Conservation (phyloP, 2,329 filamentous ascomycete genomes). For the Trichoderma hamatum region DNA sequence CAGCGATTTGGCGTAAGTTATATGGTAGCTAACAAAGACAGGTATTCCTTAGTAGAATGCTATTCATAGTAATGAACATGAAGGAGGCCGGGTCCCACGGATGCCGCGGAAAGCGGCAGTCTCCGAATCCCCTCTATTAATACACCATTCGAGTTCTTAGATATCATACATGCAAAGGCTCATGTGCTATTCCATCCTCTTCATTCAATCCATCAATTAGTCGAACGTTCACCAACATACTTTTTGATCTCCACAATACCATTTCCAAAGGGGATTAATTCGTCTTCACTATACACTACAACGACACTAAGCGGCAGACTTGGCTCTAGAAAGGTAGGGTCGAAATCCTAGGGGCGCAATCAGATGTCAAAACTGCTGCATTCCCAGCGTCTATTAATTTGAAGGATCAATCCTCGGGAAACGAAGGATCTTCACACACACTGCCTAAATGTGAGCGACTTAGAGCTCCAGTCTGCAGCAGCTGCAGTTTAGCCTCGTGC, state of each 20-base stretch:
- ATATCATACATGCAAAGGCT: neutral
- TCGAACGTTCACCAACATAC: neutral
- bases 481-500: neutral
- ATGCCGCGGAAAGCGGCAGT: neutral
- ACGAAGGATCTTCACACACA: slow-evolving; percentile 1
- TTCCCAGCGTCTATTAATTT: neutral
- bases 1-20: neutral
- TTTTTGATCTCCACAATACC: neutral
- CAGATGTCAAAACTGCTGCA: neutral
- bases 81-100: neutral
- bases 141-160: neutral
- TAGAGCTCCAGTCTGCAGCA: neutral
- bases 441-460: neutral
- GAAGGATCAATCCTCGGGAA: neutral
- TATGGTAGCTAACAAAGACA: neutral
- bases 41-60: neutral
- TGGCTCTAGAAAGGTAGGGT: neutral
- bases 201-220: neutral
- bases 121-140: neutral
- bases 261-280: neutral
- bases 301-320: neutral
- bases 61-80: neutral
- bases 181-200: neutral
- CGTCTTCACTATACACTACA: neutral
- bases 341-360: neutral